These are phyloP conservation scores for Saccharomycopsis vini DNA, from an alignment of 805 yeast species.

Conservation along the genomic window DNA sequence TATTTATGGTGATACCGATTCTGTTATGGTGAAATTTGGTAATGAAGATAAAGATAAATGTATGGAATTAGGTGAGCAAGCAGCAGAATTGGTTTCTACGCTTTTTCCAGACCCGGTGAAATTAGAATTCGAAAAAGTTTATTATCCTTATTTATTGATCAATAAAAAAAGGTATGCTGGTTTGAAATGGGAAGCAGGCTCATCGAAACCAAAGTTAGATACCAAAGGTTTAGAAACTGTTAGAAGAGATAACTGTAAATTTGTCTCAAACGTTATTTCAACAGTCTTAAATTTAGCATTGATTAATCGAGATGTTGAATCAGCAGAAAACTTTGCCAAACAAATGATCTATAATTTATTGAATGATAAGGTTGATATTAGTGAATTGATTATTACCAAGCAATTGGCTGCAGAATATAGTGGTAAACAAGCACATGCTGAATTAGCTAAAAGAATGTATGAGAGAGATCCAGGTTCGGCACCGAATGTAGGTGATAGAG, in stretches of 20 bases:
- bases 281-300: conserved; percentile 77
- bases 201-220: conserved; percentile 94
- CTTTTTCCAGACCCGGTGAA: conserved; percentile 80
- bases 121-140: conserved; percentile 92
- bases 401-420: conserved; percentile 89
- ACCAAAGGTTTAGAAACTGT: conserved; percentile 98
- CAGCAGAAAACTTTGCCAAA: conserved; percentile 80
- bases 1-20: conserved; percentile 97
- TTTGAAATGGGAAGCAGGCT: conserved; percentile 85
- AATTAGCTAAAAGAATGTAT: conserved; percentile 89
- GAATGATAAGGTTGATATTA: conserved; percentile 86
- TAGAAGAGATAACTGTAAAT: conserved; percentile 91
- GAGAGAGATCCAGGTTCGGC: conserved; percentile 97
- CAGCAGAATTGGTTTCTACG: conserved; percentile 79
- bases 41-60: conserved; percentile 67
- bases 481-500: conserved; percentile 95
- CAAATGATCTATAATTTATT: conserved; percentile 80
- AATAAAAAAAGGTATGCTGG: conserved; percentile 98
- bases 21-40: conserved; percentile 98
- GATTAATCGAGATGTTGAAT: conserved; percentile 78
- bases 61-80: conserved; percentile 90
- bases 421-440: conserved; percentile 96
- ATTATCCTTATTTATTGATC: conserved; percentile 86
- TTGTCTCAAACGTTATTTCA: conserved; percentile 91
- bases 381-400: conserved; percentile 88